Conservation (phyloP, 768 basidiomycete genomes). For the Mycena vitilis region DNA sequence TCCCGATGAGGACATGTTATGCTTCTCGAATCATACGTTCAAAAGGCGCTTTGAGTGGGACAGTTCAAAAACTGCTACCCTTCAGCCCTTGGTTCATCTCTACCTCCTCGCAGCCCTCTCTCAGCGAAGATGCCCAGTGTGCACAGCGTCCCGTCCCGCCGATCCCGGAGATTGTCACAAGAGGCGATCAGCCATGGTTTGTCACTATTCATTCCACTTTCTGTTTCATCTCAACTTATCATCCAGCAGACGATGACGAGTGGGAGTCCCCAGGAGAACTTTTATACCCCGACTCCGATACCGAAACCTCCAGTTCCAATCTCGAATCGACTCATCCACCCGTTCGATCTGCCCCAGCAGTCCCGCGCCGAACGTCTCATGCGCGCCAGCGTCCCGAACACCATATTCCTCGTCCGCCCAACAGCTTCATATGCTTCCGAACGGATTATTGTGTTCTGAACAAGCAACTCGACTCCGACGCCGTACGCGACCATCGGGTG, state of each 20-base stretch:
- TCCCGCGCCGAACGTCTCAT: slow-evolving; percentile 35
- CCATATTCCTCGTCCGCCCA: slow-evolving; percentile 77
- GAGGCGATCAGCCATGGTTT: slow-evolving; percentile 20
- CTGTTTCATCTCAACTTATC: slow-evolving; percentile 15
- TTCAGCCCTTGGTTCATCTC: slow-evolving; percentile 13
- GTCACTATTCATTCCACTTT: not conserved
- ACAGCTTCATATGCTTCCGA: slow-evolving; percentile 82
- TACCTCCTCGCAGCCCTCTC: slow-evolving; percentile 2
- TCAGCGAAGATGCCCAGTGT: slow-evolving; percentile 29
- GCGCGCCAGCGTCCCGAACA: slow-evolving; percentile 44
- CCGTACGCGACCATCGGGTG: slow-evolving; percentile 74
- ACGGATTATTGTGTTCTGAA: slow-evolving; percentile 69
- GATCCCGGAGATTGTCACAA: slow-evolving; percentile 59
- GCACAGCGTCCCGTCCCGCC: slow-evolving; percentile 43
- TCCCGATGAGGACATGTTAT: slow-evolving; percentile 36
- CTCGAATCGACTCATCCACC: not conserved
- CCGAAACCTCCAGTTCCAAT: slow-evolving; percentile 8
- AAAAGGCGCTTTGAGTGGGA: slow-evolving; percentile 39
- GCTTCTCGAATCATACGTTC: slow-evolving; percentile 36
- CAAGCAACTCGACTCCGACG: slow-evolving; percentile 54
- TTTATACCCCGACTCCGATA: slow-evolving; percentile 21
- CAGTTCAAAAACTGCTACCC: not conserved
- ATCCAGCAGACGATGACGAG: slow-evolving; percentile 48
- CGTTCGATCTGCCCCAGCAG: slow-evolving; percentile 15
- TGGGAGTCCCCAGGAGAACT: slow-evolving; percentile 23